Evolutionary conservation across 352 stramenopile species (phyloP).

Genomic region (Phytophthora foliorum): DNA sequence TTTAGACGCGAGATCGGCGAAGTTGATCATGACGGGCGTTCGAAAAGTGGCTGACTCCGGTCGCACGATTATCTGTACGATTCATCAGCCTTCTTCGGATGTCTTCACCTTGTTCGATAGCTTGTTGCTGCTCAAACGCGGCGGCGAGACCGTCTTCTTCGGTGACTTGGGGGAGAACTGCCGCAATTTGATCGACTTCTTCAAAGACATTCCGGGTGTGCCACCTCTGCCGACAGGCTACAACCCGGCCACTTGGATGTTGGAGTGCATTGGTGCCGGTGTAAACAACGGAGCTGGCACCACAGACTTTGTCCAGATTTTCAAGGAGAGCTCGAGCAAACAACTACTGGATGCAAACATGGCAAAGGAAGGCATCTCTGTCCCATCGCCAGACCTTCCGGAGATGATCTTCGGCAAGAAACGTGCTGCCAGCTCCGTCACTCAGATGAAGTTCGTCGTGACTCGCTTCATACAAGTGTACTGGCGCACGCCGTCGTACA

Average conservation of each 20-base stretch:
- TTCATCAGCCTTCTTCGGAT: constrained; percentile 22
- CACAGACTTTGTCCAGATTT: constrained; percentile 48
- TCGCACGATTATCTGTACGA: constrained; percentile 26
- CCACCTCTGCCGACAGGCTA: constrained; percentile 36
- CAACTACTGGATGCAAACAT: constrained; percentile 24
- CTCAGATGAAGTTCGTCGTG: constrained; percentile 47
- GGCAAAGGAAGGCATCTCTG: constrained; percentile 39
- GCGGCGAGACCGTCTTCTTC: constrained; percentile 43
- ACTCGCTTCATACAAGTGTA: constrained; percentile 38
- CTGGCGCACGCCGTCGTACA: constrained; percentile 81
- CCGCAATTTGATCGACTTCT: constrained; percentile 53
- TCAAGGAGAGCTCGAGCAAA: constrained; percentile 44
- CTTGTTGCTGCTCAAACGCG: constrained; percentile 39
- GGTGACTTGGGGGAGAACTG: constrained; percentile 41
- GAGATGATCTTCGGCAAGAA: constrained; percentile 43
- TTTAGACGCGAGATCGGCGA: constrained; percentile 36
- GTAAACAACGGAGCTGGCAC: constrained; percentile 23
- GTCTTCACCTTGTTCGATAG: constrained; percentile 24
- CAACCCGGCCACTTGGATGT: constrained; percentile 88
- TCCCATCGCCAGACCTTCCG: constrained; percentile 34
- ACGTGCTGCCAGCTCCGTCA: constrained; percentile 32
- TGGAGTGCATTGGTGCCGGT: constrained; percentile 65
- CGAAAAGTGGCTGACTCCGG: constrained; percentile 21
- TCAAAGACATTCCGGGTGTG: constrained; percentile 45
- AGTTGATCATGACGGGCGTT: constrained; percentile 29